Evolutionary conservation across 768 basidiomycete genomes (phyloP).

Genomic region (Gloeophyllum trabeum): DNA sequence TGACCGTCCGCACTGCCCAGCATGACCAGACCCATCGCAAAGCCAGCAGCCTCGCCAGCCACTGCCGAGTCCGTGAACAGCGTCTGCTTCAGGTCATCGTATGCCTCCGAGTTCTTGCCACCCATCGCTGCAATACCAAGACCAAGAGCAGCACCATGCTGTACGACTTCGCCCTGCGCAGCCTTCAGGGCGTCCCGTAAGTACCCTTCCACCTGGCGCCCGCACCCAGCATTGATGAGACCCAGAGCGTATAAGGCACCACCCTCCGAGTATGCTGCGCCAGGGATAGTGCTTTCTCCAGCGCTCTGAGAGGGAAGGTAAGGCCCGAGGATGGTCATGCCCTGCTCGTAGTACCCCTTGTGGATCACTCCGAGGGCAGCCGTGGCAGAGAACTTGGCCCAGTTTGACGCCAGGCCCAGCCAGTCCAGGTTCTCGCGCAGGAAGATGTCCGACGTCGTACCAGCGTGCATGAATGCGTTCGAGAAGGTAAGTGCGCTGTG

Average conservation of each 20-base stretch:
- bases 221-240: slow-evolving; percentile 85
- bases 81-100: slow-evolving; percentile 82
- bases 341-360: slow-evolving; percentile 92
- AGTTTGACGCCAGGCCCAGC: slow-evolving; percentile 90
- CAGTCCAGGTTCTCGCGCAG: slow-evolving; percentile 94
- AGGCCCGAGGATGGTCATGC: slow-evolving; percentile 84
- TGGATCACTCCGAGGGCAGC: slow-evolving; percentile 96
- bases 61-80: slow-evolving; percentile 93
- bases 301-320: slow-evolving; percentile 75
- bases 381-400: slow-evolving; percentile 98
- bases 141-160: slow-evolving; percentile 94
- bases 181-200: slow-evolving; percentile 71
- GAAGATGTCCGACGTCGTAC: slow-evolving; percentile 91
- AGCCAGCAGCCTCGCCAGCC: slow-evolving; percentile 92
- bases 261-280: slow-evolving; percentile 86
- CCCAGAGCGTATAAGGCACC: slow-evolving; percentile 94
- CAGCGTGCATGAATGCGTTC: slow-evolving; percentile 98
- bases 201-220: slow-evolving; percentile 57
- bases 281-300: slow-evolving; percentile 65
- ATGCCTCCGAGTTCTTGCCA: slow-evolving; percentile 77
- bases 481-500: slow-evolving; percentile 94
- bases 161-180: slow-evolving; percentile 77
- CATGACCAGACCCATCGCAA: slow-evolving; percentile 97
- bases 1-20: slow-evolving; percentile 80
- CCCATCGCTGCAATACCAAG: slow-evolving; percentile 96